Base-by-base conservation (phyloP, 1,139 yeast genomes). In the Geotrichum bryndzae region DNA sequence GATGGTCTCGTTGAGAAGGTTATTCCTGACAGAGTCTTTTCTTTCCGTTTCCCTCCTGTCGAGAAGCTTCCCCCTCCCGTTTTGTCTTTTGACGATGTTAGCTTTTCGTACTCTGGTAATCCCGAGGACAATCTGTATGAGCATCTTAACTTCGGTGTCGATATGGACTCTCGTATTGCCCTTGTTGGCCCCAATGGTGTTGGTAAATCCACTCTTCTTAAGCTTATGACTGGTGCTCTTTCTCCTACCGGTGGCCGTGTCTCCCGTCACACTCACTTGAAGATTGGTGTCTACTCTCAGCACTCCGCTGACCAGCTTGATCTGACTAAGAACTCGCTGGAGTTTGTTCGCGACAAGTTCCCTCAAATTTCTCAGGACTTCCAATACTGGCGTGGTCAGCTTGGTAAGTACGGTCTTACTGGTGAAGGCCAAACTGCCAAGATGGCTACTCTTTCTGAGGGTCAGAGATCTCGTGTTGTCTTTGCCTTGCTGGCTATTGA, bases 11-110 rank as follows among this genome's bases (percentile, higher is more conserved):
- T 94, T 73, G 90, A 90, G 79, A 87, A 96, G 63, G 99, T 95
- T 68, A 92, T 85, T 64, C 89, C 90, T 60, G 99, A 94, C 76
- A 90, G 84, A 79, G 96, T 91, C 45, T 94, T 94, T 77, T 85
- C 96, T 2, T 94, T 94, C 84, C 84, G 88, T 73, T 94, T 95
- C 84, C 92, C 98, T 62, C 92, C 86, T 54, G 97, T 94, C 66
- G 99, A 94, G 77, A 91, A 95, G 82, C 84, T 94, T 71, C 99
- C 99, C 67, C 99, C 99, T 67, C 99, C 99, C 75, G 99, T 94
- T 57, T 82, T 95, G 77, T 94, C 98, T 8, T 94, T 95, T 74
- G 98, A 94, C 77, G 94, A 88, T 72, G 92, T 92, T 76, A 86
- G 96, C 35, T 95, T 94, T 79, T 82, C 97, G 27, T 94, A 94